Evolutionary conservation across 1,284 basidiomycete genomes (phyloP), one percentile per base, ranked within the genome.

Genomic region (Leccinum cinnamomeum): DNA sequence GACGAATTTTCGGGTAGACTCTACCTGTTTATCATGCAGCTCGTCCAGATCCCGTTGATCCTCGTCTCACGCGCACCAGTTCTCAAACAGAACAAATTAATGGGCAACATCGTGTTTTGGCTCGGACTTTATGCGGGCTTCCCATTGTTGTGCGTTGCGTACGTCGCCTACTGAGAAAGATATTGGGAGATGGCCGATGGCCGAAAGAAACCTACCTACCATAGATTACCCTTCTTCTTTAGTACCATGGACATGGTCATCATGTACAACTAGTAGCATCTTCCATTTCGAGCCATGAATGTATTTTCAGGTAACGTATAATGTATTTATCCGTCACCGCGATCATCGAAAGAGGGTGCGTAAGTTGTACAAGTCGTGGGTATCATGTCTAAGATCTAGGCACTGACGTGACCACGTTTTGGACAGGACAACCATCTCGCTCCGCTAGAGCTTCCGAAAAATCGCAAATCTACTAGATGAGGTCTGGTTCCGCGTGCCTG

Each of bases 1-100:
- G 16, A 12, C 44, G 2, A 51, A 53, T 30, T 41, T n/a, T 58
- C 50, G 44, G 57, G 28, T 56, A 87, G 90, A 70, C 84, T 93
- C 78, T 94, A 94, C 72, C 79, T 94, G 20, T 92, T 93, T 74
- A 73, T 81, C 6, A 72, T 91, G 65, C 89, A 90, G 85, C 89
- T 98, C 78, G 84, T 89, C 23, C 97, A 99, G 79, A 85, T 98
- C 18, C 97, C 97, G 1, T 81, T 99, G 67, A 99, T 98, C 65
- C 81, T 91, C 3, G 66, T 97, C 46, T 89, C 92, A 25, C 86
- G 93, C 12, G 78, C 91, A 6, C 89, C 92, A 1, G 78, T 82
- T 12, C 87, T 97, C 69, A 90, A 88, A 74, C 80, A 84, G 64
- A 95, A 95, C 78, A 91, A 87, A 70, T 82, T 90, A 5, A 73